Evolutionary conservation across 352 stramenopile genomes (phyloP).

Genomic region (Pythium inflatum): DNA sequence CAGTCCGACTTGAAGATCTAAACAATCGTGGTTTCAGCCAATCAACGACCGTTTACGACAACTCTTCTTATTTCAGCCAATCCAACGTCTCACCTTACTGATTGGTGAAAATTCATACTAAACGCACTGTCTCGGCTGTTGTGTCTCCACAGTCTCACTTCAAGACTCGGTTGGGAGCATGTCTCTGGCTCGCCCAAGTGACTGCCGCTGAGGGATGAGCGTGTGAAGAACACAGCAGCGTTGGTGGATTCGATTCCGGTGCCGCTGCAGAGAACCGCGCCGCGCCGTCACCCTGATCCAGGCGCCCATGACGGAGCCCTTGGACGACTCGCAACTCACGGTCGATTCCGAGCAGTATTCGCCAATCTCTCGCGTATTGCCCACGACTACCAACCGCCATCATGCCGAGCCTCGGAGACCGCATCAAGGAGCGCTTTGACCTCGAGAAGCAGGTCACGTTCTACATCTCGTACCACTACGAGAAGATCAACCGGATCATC

Average conservation of each 20-base stretch:
- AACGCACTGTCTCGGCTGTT: conserved; percentile 3
- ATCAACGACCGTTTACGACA: no score
- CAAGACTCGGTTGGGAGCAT: neutral
- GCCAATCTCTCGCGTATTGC: neutral
- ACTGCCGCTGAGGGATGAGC: no score
- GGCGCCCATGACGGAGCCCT: no score
- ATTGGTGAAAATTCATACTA: conserved; percentile 8
- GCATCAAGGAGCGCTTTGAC: conserved; percentile 67
- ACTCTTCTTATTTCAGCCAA: conserved; percentile 16
- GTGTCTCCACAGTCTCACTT: neutral
- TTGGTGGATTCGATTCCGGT: no score
- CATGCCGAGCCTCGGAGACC: conserved; percentile 32
- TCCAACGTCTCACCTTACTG: neutral
- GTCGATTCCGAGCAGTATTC: no score
- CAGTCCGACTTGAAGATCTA: no score
- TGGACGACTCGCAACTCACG: no score
- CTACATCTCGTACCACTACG: conserved; percentile 87
- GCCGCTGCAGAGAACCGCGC: conserved; percentile 5
- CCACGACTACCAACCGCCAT: no score
- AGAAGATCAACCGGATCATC: conserved; percentile 80
- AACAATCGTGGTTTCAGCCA: no score
- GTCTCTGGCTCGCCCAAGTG: no score
- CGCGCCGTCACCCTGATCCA: no score
- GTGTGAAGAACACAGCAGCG: no score
- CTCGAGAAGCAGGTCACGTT: conserved; percentile 85